Base-by-base conservation (phyloP, 345 rosid genomes). In the Isatis tinctoria region DNA sequence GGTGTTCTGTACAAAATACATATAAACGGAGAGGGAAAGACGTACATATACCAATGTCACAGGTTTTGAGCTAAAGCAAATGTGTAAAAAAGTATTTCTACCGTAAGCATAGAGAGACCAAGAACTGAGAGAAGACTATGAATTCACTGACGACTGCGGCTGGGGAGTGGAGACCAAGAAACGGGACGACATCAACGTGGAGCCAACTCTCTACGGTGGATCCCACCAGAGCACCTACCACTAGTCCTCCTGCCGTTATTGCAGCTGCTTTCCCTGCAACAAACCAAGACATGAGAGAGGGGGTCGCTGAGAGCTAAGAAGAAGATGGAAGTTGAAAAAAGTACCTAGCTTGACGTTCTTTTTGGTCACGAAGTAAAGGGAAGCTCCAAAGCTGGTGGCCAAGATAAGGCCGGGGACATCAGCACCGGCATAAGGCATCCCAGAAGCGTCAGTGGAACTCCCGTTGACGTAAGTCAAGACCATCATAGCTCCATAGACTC, bases 181-280 rank as follows among this genome's bases (percentile, higher is more conserved):
- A 85, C 0, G 98, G 99, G 68, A 95, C 91, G 2, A 92, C 81
- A 80, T 95, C 99, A 44, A 95, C 99, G 74, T 95, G 99, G 82
- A 95, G 79, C 99, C 87, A 92, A 79, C 73, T 92, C 87, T 95
- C 96, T 7, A 88, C 82, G 3, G 96, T 88, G 6, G 99, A 88
- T 62, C 99, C 99, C 74, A 88, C 89, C 70, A 87, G 94, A 2
- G 97, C 99, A 57, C 99, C 99, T n/a, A 88, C 94, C 70, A 87
- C 90, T 56, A 95, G 89, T 59, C 99, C 99, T 39, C 98, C 97
- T 26, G 87, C 67, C 3, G 97, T 87, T 51, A 92, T 87, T 35
- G 84, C 79, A n/a, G 88, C 84, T 32, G 99, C 97, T 81, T 95
- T 95, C 45, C 99, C 97, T 95, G 89, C 45, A 59, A 8, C 40